Percentiles rank a stretch among this genome's conserved stretches.
phyloP scores from a whole-genome alignment of 2,329 filamentous ascomycete species.

The Verticillium nubilum region DNA sequence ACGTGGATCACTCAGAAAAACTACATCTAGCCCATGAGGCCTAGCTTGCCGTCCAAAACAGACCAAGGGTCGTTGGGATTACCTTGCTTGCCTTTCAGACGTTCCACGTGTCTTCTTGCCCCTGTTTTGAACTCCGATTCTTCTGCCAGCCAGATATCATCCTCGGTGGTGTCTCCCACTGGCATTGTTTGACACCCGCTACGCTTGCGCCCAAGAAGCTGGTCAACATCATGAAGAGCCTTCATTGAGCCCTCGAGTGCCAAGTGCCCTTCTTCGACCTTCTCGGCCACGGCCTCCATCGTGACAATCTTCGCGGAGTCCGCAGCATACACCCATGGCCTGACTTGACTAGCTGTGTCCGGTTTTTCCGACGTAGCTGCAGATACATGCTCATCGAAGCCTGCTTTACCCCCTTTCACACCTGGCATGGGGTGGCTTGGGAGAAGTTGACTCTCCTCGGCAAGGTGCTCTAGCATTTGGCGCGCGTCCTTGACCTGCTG shows the following conservation, averaged over 20 bases:
- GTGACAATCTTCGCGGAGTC: slow-evolving; percentile 55
- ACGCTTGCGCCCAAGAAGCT: slow-evolving; percentile 35
- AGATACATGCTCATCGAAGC: slow-evolving; percentile 37
- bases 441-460: slow-evolving; percentile 58
- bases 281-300: slow-evolving; percentile 53
- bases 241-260: slow-evolving; percentile 48
- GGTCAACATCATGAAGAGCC: slow-evolving; percentile 42
- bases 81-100: slow-evolving; percentile 14
- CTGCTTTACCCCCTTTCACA: slow-evolving; percentile 26
- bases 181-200: slow-evolving; percentile 16
- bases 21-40: slow-evolving; percentile 34
- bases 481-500: slow-evolving; percentile 46
- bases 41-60: slow-evolving; percentile 46
- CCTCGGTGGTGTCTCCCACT: slow-evolving; percentile 18
- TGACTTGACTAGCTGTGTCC: slow-evolving; percentile 37
- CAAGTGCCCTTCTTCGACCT: slow-evolving; percentile 52
- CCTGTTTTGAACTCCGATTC: slow-evolving; percentile 17
- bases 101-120: slow-evolving; percentile 14
- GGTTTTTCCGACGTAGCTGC: slow-evolving; percentile 28
- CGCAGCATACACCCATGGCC: slow-evolving; percentile 55
- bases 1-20: background rate
- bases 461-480: slow-evolving; percentile 46
- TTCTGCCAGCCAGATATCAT: slow-evolving; percentile 31
- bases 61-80: slow-evolving; percentile 42
- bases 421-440: slow-evolving; percentile 41